phyloP scores from a whole-genome alignment of 129 eudicot species.

The carrot (Daucus carota) region DNA sequence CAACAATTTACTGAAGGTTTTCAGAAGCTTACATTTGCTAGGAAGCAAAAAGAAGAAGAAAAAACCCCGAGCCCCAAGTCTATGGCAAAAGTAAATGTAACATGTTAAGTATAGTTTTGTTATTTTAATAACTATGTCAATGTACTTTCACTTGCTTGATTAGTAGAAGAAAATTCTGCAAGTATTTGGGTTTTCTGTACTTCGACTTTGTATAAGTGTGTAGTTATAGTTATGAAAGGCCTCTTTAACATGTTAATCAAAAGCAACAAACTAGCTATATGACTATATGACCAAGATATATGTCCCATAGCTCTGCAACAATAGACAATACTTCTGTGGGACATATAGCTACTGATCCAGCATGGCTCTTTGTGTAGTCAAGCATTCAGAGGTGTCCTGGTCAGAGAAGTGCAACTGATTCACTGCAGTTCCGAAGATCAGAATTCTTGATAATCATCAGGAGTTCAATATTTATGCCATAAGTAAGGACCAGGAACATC shows the following conservation, averaged over 20 bases:
- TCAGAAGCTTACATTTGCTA: constrained; percentile 53
- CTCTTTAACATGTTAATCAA: neutral
- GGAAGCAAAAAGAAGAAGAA: constrained; percentile 54
- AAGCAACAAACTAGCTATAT: neutral
- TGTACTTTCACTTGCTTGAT: neutral
- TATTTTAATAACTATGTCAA: neutral
- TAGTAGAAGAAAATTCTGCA: neutral
- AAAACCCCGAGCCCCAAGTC: constrained; percentile 25
- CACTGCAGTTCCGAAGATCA: too few species aligned
- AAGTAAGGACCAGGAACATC: too few species aligned
- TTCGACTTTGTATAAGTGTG: neutral
- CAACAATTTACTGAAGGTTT: constrained; percentile 53
- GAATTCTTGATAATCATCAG: too few species aligned
- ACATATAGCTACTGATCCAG: too few species aligned
- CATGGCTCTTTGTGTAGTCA: too few species aligned
- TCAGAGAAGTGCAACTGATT: too few species aligned
- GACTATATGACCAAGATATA: too few species aligned
- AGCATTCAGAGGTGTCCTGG: too few species aligned
- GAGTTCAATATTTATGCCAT: too few species aligned
- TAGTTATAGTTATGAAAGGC: neutral
- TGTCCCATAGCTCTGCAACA: too few species aligned
- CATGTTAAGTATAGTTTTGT: neutral
- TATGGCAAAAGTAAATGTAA: constrained; percentile 30
- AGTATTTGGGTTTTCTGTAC: neutral
- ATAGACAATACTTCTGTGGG: too few species aligned